Percentiles rank a stretch among this genome's conserved stretches.
phyloP scores from a whole-genome alignment of 129 eudicot species.

The Pseudognaphalium luteoalbum region DNA sequence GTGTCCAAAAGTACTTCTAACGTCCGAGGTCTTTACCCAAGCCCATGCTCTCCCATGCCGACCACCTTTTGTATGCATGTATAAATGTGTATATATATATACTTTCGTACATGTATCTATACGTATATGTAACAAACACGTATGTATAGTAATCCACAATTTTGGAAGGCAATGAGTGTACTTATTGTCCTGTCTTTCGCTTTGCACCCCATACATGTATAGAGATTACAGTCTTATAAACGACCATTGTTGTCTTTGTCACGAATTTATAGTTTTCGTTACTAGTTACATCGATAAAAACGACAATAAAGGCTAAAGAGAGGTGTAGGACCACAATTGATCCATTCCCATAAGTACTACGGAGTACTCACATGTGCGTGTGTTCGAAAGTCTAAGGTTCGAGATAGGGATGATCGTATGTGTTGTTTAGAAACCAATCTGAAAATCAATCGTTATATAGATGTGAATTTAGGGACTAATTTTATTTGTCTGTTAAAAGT shows the following conservation, averaged over 20 bases:
- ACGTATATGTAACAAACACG: not conserved
- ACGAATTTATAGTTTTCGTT: not conserved
- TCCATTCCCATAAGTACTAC: not conserved
- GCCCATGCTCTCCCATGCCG: constrained; percentile 31
- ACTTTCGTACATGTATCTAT: not conserved
- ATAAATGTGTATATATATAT: not conserved
- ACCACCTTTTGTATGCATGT: constrained; percentile 6
- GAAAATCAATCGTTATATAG: not conserved
- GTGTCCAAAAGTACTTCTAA: constrained; percentile 14
- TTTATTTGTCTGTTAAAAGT: not conserved
- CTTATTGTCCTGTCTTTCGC: not conserved
- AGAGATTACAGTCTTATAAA: too few species aligned
- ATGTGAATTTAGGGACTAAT: not conserved
- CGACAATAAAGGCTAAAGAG: not conserved
- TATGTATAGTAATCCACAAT: not conserved
- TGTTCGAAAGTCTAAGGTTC: not conserved
- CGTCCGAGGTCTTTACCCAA: not conserved
- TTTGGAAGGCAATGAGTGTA: not conserved
- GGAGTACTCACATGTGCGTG: not conserved
- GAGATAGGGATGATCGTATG: not conserved
- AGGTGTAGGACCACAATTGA: not conserved
- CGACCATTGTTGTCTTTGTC: not conserved
- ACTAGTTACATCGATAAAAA: not conserved
- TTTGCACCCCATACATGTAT: not conserved
- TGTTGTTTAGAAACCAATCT: not conserved